Conservation (phyloP, 2,329 filamentous ascomycete genomes). For the Xylaria multiplex region DNA sequence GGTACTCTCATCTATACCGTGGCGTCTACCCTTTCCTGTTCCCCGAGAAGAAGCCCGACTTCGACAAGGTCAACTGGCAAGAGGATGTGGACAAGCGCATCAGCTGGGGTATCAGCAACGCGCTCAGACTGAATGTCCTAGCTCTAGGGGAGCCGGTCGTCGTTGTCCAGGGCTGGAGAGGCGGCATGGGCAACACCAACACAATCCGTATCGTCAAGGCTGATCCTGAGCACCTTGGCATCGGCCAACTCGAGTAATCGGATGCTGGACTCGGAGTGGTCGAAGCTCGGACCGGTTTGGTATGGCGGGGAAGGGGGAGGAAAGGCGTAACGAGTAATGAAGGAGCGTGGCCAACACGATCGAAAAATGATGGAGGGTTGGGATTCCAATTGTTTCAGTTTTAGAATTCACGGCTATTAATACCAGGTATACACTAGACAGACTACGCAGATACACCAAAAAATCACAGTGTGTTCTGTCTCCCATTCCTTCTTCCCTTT, state of each 20-base stretch:
- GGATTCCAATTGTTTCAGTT: constrained; percentile 14
- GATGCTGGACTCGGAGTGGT: not conserved
- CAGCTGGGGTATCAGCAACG: constrained; percentile 93
- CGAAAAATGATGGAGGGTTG: constrained; percentile 16
- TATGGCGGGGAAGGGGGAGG: not conserved
- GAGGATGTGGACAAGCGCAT: constrained; percentile 98
- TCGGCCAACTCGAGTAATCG: constrained; percentile 56
- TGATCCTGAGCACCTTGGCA: constrained; percentile 66
- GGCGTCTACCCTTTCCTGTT: constrained; percentile 98
- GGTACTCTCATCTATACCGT: constrained; percentile 95
- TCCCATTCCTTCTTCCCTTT: not conserved
- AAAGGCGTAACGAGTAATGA: constrained; percentile 29
- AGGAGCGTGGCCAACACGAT: not conserved
- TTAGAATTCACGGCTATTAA: constrained; percentile 26
- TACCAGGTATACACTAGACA: constrained; percentile 24
- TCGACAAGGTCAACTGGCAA: constrained; percentile 93
- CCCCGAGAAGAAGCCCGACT: constrained; percentile 93
- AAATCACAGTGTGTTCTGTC: not conserved
- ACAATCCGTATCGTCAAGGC: constrained; percentile 74
- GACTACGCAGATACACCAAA: constrained; percentile 3
- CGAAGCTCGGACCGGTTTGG: not conserved
- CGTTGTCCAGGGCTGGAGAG: constrained; percentile 91
- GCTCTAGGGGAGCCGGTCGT: constrained; percentile 78
- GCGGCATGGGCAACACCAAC: constrained; percentile 92
- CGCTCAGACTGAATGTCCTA: constrained; percentile 82